Evolutionary conservation across 2,329 filamentous ascomycete species (phyloP), one percentile per base, ranked within the genome.

Genomic region (Fusarium multiceps): DNA sequence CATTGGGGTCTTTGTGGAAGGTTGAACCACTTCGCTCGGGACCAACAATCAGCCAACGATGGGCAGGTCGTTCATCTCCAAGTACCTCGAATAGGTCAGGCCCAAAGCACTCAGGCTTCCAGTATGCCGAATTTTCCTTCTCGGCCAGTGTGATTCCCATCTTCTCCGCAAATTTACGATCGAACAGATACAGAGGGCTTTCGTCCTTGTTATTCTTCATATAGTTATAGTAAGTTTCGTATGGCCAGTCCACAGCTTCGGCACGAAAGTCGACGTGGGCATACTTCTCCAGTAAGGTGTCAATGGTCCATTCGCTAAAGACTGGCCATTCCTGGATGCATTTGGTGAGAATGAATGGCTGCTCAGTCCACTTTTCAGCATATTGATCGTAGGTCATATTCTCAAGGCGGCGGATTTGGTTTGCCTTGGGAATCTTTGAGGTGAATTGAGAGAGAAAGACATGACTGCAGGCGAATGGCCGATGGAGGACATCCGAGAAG

Each of bases 11-110:
- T 78, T 98, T 98, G 83, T 98, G 95, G 78, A 98, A 98, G 7
- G 94, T 98, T 71, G 93, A 97, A 30, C 95, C 95, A 76, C 93
- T 97, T 61, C 94, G 86, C 68, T 90, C 89, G 1, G 95, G 94
- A 1, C 95, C 94, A 69, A 98, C 87, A 75, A 98, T 97, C 66
- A 98, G 85, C 96, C 95, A 98, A 64, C 94, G 89, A 75, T 93
- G 91, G 67, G 97, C 94, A 4, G 95, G 95, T 55, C 95, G 88
- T 77, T 97, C 89, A 16, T 86, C 78, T 12, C 91, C 92, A 1
- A 98, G 85, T 10, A 96, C 87, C 48, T 90, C 88, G 76, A 98
- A 98, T 20, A 97, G 83, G 77, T 98, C 95, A 53, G 92, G 88
- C 1, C 93, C 93, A 77, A 98, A 98, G 78, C 93, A 97, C 18